These are phyloP conservation scores for Apostasia shenzhenica DNA, from an alignment of 106 monocot genomes.

Conservation along the genomic window DNA sequence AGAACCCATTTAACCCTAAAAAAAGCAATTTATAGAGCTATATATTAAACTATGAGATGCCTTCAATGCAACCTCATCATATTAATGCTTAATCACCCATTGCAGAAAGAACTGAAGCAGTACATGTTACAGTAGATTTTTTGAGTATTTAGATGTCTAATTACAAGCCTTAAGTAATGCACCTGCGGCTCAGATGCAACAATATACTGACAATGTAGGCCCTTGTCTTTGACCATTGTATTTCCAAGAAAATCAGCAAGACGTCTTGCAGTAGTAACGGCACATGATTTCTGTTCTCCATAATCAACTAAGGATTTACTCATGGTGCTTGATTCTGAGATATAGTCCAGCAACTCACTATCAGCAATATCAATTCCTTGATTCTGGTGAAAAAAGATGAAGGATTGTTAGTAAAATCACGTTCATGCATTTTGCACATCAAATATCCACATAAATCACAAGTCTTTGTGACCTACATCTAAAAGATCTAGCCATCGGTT, in stretches of 20 bases:
- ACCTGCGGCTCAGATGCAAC: constrained; percentile 91
- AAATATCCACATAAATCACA: not conserved
- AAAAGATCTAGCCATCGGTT: constrained; percentile 94
- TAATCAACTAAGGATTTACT: constrained; percentile 95
- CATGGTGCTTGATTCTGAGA: constrained; percentile 99
- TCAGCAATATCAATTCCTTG: constrained; percentile 93
- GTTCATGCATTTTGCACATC: not conserved
- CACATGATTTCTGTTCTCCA: constrained; percentile 92
- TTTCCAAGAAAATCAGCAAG: constrained; percentile 97
- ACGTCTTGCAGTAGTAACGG: constrained; percentile 90
- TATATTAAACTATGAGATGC: too few species aligned
- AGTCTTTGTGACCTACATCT: constrained; percentile 54
- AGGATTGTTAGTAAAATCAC: not conserved
- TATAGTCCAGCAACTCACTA: constrained; percentile 92
- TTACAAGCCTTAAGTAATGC: not conserved
- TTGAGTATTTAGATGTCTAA: not conserved
- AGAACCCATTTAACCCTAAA: too few species aligned
- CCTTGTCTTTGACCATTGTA: constrained; percentile 97
- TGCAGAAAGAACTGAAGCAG: too few species aligned
- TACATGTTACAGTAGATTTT: not conserved
- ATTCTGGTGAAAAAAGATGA: constrained; percentile 46
- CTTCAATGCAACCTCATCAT: too few species aligned
- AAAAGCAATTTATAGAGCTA: too few species aligned
- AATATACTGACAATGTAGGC: constrained; percentile 83
- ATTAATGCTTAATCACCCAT: too few species aligned